Evolutionary conservation across 345 rosid genomes (phyloP).

Genomic region (Corchorus olitorius): DNA sequence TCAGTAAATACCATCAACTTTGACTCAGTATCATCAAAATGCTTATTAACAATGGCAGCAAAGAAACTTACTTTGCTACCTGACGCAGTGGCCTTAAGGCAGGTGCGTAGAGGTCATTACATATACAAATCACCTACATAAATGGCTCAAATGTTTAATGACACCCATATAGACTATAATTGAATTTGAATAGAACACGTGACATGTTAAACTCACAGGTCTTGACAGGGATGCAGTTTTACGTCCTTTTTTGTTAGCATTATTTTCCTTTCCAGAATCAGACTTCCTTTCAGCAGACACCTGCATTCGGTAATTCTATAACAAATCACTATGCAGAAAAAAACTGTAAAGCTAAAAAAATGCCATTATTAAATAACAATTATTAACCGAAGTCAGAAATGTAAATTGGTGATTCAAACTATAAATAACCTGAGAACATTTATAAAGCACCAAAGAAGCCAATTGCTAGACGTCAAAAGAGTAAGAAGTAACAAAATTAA

Average conservation of each 20-base stretch:
- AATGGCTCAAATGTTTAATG: conserved; percentile 11
- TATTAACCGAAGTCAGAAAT: not conserved
- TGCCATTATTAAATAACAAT: not conserved
- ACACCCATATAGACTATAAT: not conserved
- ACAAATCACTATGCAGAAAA: not conserved
- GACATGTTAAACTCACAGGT: conserved; percentile 66
- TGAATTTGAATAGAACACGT: conserved; percentile 17
- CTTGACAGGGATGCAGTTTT: conserved; percentile 66
- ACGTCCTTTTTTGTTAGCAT: conserved; percentile 53
- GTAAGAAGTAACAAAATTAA: not conserved
- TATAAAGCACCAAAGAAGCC: not conserved
- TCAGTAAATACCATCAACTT: not conserved
- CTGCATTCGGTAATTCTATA: conserved; percentile 32
- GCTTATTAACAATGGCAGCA: not conserved
- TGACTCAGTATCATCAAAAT: not conserved
- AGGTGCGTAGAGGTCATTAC: conserved; percentile 93
- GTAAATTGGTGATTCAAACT: not conserved
- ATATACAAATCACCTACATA: conserved; percentile 73
- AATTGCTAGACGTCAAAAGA: not conserved
- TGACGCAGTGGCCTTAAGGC: conserved; percentile 91
- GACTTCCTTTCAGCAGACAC: conserved; percentile 72
- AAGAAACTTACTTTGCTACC: conserved; percentile 80
- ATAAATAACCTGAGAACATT: not conserved
- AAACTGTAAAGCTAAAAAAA: conserved; percentile 12
- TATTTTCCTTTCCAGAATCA: conserved; percentile 61